Evolutionary conservation across 441 rosid species (phyloP).

Genomic region (Adansonia madagascariensis): DNA sequence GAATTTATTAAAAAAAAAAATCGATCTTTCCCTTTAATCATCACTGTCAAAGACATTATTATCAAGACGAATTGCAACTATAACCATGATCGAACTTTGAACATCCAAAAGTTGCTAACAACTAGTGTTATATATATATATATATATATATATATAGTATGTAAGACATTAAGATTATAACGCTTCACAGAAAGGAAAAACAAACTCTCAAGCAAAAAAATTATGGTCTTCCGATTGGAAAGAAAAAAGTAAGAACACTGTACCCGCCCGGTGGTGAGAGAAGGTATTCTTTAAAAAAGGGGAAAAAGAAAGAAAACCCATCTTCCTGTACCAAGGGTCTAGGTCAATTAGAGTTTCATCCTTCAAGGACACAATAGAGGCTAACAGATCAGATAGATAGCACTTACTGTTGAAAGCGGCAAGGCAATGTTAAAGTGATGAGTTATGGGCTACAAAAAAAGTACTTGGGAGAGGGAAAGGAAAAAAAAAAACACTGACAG

Average conservation of each 20-base stretch:
- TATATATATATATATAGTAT: background rate
- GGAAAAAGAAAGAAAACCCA: background rate
- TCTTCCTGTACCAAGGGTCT: background rate
- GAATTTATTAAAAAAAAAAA: constrained; percentile 10
- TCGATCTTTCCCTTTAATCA: constrained; percentile 7
- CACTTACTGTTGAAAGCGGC: background rate
- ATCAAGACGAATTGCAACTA: background rate
- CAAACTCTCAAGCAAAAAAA: background rate
- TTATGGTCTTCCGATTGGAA: background rate
- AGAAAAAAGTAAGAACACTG: background rate
- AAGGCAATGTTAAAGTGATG: background rate
- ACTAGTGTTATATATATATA: too few relatives aligned
- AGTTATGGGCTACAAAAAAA: constrained; percentile 4
- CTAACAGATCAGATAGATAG: constrained; percentile 17
- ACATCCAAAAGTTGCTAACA: background rate
- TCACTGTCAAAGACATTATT: background rate
- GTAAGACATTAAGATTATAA: background rate
- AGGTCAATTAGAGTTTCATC: constrained; percentile 3
- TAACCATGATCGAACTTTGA: background rate
- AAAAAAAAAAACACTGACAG: constrained; percentile 10
- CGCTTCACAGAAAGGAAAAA: background rate
- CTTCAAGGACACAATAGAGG: background rate
- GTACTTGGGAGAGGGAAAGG: background rate
- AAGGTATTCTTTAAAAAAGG: background rate
- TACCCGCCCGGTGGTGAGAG: background rate